These are phyloP conservation scores for Lophiotrema nucula DNA, from an alignment of 495 filamentous ascomycete species.

Conservation along the genomic window DNA sequence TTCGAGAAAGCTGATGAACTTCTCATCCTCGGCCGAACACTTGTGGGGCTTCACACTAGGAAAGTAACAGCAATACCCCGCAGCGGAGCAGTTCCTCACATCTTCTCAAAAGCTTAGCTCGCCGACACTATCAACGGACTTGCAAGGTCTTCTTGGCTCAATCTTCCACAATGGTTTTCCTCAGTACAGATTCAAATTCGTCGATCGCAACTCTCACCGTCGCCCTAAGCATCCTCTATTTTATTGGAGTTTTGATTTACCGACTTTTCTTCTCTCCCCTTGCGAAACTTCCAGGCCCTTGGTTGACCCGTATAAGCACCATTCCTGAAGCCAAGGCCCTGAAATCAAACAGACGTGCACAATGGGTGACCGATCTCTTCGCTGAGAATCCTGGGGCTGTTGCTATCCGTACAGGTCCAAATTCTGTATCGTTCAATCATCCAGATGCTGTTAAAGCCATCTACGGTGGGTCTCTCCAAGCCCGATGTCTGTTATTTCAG, in stretches of 20 bases:
- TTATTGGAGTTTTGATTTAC: conserved; percentile 3
- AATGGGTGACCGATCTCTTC: conserved; percentile 26
- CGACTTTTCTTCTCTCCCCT: conserved; percentile 31
- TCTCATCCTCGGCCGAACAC: too few relatives aligned
- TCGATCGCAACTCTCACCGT: too few relatives aligned
- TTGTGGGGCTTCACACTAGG: too few relatives aligned
- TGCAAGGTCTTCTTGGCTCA: too few relatives aligned
- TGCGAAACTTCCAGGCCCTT: conserved; percentile 30
- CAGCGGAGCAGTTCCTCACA: too few relatives aligned
- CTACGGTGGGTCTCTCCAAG: conserved; percentile 12
- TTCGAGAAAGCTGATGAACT: too few relatives aligned
- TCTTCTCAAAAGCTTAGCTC: too few relatives aligned
- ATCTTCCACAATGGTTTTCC: too few relatives aligned
- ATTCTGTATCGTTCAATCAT: conserved; percentile 29
- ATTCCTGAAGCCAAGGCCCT: conserved; percentile 28
- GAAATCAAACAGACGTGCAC: conserved; percentile 14
- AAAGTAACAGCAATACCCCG: too few relatives aligned
- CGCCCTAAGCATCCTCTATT: too few relatives aligned
- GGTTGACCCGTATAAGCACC: conserved; percentile 24
- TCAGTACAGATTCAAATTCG: too few relatives aligned
- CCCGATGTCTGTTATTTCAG: not conserved
- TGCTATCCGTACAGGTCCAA: conserved; percentile 26
- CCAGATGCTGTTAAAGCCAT: conserved; percentile 33
- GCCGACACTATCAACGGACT: too few relatives aligned
- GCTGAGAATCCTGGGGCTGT: conserved; percentile 23